Percentiles rank a stretch among this genome's conserved stretches.
Conservation (phyloP, 2,329 filamentous ascomycete genomes). For the Hypoxylon sp. region DNA sequence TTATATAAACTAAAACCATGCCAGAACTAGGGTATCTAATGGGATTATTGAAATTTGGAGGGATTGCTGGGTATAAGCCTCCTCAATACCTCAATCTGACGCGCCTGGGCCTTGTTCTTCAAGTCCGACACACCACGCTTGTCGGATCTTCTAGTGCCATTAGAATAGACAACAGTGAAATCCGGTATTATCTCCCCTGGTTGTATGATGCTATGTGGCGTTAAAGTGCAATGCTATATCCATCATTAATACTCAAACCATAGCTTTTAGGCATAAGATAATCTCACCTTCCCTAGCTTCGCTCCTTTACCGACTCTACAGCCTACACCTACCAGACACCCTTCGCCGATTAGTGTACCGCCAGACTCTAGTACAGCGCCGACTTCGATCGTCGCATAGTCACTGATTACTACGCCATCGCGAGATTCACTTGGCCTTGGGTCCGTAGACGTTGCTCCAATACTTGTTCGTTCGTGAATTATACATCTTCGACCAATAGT, state of each 20-base stretch:
- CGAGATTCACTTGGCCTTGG: slow-evolving; percentile 52
- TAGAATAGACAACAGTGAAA: slow-evolving; percentile 78
- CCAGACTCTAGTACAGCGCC: slow-evolving; percentile 74
- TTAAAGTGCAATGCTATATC: slow-evolving; percentile 77
- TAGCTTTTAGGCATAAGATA: neutral
- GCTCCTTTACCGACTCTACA: slow-evolving; percentile 72
- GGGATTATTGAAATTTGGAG: slow-evolving; percentile 62
- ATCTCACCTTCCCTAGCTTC: slow-evolving; percentile 72
- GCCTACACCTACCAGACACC: slow-evolving; percentile 72
- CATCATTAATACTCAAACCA: slow-evolving; percentile 16
- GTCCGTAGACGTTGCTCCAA: slow-evolving; percentile 64
- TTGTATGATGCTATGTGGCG: slow-evolving; percentile 72
- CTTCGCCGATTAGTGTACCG: slow-evolving; percentile 73
- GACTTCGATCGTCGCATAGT: slow-evolving; percentile 75
- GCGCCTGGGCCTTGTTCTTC: slow-evolving; percentile 74
- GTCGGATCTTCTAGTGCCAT: slow-evolving; percentile 71
- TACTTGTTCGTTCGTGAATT: slow-evolving; percentile 77
- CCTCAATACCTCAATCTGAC: slow-evolving; percentile 77
- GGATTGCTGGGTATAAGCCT: slow-evolving; percentile 77
- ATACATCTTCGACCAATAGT: slow-evolving; percentile 86
- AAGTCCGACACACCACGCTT: slow-evolving; percentile 73
- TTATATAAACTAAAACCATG: slow-evolving; percentile 12
- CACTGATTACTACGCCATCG: slow-evolving; percentile 70
- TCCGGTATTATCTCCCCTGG: slow-evolving; percentile 74
- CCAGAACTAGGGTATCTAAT: slow-evolving; percentile 21